Conservation (phyloP, 1,284 basidiomycete species). For the Cutaneotrichosporon mucoides region DNA sequence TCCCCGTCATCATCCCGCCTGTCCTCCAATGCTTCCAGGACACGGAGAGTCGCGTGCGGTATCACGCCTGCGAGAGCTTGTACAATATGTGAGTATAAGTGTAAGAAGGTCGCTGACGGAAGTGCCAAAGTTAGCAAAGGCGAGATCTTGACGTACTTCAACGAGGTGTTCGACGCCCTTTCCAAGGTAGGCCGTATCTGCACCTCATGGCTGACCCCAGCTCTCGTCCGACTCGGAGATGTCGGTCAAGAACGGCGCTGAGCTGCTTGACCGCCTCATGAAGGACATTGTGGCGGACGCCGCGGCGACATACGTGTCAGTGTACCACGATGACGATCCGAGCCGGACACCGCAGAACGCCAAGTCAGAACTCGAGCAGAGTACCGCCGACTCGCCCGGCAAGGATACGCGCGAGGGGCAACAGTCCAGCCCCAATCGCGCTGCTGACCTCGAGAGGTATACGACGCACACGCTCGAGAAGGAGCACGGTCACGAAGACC, state of each 20-base stretch:
- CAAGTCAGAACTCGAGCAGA: background rate
- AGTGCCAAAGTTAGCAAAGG: conserved; percentile 92
- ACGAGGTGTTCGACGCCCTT: conserved; percentile 94
- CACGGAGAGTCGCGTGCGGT: conserved; percentile 85
- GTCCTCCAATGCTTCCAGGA: conserved; percentile 93
- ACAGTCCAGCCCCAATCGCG: conserved; percentile 1
- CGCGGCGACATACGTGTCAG: conserved; percentile 89
- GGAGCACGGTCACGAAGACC: conserved; percentile 25
- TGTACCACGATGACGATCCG: conserved; percentile 57
- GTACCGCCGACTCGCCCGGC: conserved; percentile 40
- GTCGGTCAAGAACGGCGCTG: conserved; percentile 97
- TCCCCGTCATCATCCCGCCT: conserved; percentile 86
- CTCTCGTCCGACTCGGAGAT: conserved; percentile 93
- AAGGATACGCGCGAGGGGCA: background rate
- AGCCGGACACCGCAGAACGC: conserved; percentile 22
- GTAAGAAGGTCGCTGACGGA: conserved; percentile 2
- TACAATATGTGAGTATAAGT: conserved; percentile 73
- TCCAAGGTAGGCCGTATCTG: conserved; percentile 65
- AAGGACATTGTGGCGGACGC: conserved; percentile 98
- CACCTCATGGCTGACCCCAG: conserved; percentile 50
- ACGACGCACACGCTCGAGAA: conserved; percentile 9
- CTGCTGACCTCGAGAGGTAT: conserved; percentile 7
- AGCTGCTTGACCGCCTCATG: conserved; percentile 91
- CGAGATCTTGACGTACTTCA: conserved; percentile 95
- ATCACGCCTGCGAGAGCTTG: conserved; percentile 82